Base-by-base conservation (phyloP, 371 early-diverging fungal genomes). In the Zychaea mexicana region DNA sequence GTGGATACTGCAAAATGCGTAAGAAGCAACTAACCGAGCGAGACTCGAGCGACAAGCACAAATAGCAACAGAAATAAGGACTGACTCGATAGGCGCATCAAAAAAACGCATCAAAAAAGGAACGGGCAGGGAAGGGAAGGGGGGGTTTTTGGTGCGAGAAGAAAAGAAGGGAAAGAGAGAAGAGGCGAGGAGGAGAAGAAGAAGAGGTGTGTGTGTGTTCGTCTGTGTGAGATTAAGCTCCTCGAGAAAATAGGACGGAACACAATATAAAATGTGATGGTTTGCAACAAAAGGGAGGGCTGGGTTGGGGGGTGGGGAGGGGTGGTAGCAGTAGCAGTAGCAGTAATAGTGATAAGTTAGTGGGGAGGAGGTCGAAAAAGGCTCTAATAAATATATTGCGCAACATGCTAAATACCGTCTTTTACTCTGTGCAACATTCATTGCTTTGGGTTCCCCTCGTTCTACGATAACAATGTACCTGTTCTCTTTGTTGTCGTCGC, bases 61-160 rank as follows among this genome's bases (percentile, higher is more conserved):
- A 71, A 57, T 46, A 76, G 31, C 36, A 73, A 69, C 47, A 76
- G 61, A 71, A 76, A 71, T 60, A 72, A 68, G 62, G 69, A 64
- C 60, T 70, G 68, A 59, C 45, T 67, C 68, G 71, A 65, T 69
- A 65, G 60, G 53, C 32, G 66, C 66, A 65, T 65, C 66, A 65
- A 65, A 57, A 67, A 67, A 57, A 56, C 49, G 70, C 77, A 76
- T 76, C 73, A 76, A 76, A 71, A 64, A 36, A 42, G 58, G 58
- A 26, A 57, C 26, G 26, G 42, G 58, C 32, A 57, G 58, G 36
- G 69, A 65, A 65, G 68, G 65, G 62, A 75, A 62, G 65, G 67
- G 68, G 55, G 65, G 59, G 60, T n/a, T n/a, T n/a, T n/a, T n/a
- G n/a, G n/a, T n/a, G n/a, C n/a, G 33, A 15, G 4, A 53, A 10